phyloP scores from a whole-genome alignment of 306 rosid species.

The Fragaria vesca region DNA sequence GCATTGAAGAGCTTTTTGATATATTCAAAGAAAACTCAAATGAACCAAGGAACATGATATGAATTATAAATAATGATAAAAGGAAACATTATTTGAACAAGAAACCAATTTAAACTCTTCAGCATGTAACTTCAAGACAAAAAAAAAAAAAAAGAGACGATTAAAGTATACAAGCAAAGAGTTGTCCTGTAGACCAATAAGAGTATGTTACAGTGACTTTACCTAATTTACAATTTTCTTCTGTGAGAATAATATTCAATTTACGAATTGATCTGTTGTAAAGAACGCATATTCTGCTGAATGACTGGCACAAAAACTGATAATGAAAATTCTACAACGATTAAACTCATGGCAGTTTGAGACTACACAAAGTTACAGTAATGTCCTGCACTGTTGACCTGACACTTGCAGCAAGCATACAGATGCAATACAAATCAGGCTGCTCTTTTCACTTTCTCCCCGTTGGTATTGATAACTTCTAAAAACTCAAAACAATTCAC shows the following conservation, averaged over 20 bases:
- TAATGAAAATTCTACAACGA: not conserved
- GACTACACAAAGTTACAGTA: not conserved
- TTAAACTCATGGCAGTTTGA: not conserved
- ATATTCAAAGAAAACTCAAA: not conserved
- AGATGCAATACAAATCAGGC: not conserved
- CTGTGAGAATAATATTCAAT: not conserved
- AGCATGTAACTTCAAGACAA: not conserved
- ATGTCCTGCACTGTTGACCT: not conserved
- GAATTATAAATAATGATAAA: not conserved
- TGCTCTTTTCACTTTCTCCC: not conserved
- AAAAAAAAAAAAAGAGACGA: not conserved
- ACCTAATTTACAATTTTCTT: not conserved
- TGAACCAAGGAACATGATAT: not conserved
- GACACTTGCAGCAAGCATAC: not conserved
- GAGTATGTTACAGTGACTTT: not conserved
- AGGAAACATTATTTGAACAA: not conserved
- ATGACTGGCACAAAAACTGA: not conserved
- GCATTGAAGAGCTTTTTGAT: not conserved
- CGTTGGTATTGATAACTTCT: not conserved
- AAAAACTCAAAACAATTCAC: not conserved
- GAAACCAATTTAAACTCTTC: not conserved
- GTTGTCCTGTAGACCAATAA: not conserved
- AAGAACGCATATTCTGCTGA: not conserved
- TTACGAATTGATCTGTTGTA: not conserved
- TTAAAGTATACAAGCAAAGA: not conserved